Conservation (phyloP, 208 protist species). For the Herpetomonas samuelpessoai region DNA sequence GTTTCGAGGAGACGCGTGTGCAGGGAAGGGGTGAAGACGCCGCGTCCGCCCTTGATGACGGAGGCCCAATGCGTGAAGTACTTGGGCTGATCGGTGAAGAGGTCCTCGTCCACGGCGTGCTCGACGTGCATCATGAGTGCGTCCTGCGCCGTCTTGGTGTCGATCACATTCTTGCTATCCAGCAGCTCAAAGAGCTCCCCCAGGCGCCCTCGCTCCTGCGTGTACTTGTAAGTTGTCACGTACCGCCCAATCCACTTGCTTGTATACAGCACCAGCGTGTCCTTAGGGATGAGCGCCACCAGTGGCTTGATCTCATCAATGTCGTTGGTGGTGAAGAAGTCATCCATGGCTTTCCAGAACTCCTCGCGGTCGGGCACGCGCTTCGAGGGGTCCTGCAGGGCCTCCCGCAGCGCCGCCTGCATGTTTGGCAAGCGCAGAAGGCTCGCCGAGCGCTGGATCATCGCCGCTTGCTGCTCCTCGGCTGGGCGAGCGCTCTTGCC, state of each 20-base stretch:
- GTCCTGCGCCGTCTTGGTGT: constrained; percentile 34
- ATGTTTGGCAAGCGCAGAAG: constrained; percentile 9
- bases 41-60: constrained; percentile 58
- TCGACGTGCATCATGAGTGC: constrained; percentile 62
- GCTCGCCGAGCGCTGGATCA: constrained; percentile 14
- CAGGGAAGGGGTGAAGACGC: constrained; percentile 57
- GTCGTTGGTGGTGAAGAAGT: constrained; percentile 66
- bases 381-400: constrained; percentile 5
- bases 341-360: constrained; percentile 76
- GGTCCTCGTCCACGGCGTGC: constrained; percentile 54
- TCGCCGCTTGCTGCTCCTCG: background rate
- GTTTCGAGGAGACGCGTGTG: constrained; percentile 75
- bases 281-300: constrained; percentile 34
- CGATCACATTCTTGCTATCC: constrained; percentile 37
- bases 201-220: constrained; percentile 59
- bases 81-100: constrained; percentile 66
- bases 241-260: constrained; percentile 60
- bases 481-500: constrained; percentile 23
- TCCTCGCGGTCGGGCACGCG: constrained; percentile 58
- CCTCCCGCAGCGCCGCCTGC: background rate
- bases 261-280: constrained; percentile 51
- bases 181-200: constrained; percentile 79
- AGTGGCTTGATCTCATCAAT: constrained; percentile 53
- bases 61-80: constrained; percentile 80
- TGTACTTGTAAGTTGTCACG: constrained; percentile 67